Conservation (phyloP, 1,284 basidiomycete species). For the Pisolithus thermaeus region DNA sequence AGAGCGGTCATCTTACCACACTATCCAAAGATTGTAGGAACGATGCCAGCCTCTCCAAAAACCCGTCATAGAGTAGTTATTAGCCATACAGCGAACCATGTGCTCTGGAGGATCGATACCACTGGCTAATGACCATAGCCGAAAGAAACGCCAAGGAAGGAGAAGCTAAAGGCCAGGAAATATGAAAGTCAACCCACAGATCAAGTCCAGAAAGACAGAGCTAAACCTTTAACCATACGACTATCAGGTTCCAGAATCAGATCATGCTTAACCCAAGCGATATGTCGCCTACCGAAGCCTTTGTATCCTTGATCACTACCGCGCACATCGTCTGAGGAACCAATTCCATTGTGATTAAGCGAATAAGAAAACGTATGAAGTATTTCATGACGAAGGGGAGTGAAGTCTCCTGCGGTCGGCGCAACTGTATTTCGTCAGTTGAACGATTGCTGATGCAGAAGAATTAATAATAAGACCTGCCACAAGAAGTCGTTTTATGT, state of each 20-base stretch:
- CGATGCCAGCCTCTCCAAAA: conserved; percentile 98
- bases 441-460: background rate
- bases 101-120: conserved; percentile 96
- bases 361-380: conserved; percentile 61
- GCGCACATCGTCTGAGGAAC: conserved; percentile 95
- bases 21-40: conserved; percentile 94
- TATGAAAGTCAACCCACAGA: background rate
- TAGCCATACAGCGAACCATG: conserved; percentile 98
- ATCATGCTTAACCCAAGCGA: conserved; percentile 87
- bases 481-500: conserved; percentile 93
- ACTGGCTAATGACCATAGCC: conserved; percentile 88
- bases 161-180: conserved; percentile 58
- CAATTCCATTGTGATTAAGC: conserved; percentile 76
- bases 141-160: conserved; percentile 96
- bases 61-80: conserved; percentile 91
- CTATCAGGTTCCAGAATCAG: conserved; percentile 95
- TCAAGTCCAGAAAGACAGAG: background rate
- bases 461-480: conserved; percentile 57
- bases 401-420: conserved; percentile 43
- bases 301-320: conserved; percentile 90
- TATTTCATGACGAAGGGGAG: conserved; percentile 45
- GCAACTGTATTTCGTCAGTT: conserved; percentile 37
- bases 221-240: conserved; percentile 93
- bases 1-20: conserved; percentile 49
- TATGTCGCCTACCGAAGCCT: conserved; percentile 68